Evolutionary conservation across 768 basidiomycete genomes (phyloP).

Genomic region (Tulasnella calospora): DNA sequence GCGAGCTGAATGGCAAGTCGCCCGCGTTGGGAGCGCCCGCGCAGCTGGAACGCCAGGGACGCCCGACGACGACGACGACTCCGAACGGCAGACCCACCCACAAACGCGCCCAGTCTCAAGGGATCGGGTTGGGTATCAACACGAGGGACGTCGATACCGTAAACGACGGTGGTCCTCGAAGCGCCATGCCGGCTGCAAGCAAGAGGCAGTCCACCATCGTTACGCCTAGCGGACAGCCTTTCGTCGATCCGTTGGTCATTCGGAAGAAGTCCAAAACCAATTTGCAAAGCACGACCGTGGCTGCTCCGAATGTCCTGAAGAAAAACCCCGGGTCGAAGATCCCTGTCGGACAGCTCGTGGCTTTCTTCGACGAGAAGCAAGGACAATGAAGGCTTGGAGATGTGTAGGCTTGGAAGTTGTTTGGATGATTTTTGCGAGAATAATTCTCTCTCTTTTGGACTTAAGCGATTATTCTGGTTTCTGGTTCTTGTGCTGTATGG

Average conservation of each 20-base stretch:
- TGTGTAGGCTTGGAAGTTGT: not conserved
- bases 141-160: conserved; percentile 23
- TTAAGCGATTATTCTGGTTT: not conserved
- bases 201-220: conserved; percentile 33
- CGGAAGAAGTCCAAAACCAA: conserved; percentile 53
- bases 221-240: conserved; percentile 34
- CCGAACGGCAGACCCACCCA: not conserved
- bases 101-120: conserved; percentile 41
- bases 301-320: conserved; percentile 40
- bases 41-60: not conserved
- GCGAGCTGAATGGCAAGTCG: conserved; percentile 26
- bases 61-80: conserved; percentile 15
- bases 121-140: conserved; percentile 31
- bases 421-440: not conserved
- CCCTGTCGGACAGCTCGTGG: conserved; percentile 70
- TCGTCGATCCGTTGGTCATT: conserved; percentile 71
- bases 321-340: conserved; percentile 51
- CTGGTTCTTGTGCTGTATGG: not conserved
- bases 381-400: not conserved
- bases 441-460: not conserved
- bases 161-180: not conserved
- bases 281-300: not conserved
- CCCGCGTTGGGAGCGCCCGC: conserved; percentile 4
- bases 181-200: conserved; percentile 25
- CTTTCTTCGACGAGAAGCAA: conserved; percentile 62